Evolutionary conservation across 2,329 filamentous ascomycete species (phyloP), one percentile per base, ranked within the genome.

Genomic region (Penicillium sp.): DNA sequence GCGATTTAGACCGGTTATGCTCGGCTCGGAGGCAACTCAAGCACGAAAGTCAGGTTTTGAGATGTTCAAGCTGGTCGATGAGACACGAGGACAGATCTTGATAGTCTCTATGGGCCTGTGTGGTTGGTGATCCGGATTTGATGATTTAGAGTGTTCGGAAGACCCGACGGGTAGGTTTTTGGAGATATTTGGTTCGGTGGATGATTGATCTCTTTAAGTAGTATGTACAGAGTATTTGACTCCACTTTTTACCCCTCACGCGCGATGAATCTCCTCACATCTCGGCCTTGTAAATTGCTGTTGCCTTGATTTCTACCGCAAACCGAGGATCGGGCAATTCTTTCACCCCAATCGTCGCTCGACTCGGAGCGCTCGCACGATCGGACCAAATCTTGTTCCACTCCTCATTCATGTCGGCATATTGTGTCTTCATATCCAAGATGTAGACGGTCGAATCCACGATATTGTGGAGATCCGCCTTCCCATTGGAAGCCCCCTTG

Each of bases 381-480:
- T 75, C 73, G 15, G 72, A 30, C 62, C 78, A 82, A 8, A 81
- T 72, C 66, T 79, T 78, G 62, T 82, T 82, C 80, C 80, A 82
- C 65, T 79, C 79, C 65, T 80, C 79, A 55, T 82, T 81, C 79
- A 81, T 81, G 17, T 75, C 79, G 5, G 73, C 72, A 60, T 82
- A 81, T 33, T 82, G 70, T 0, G 65, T 69, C 62, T 79, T 73
- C 77, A 81, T 80, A 61, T 81, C 77, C 10, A 77, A 47, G 5
- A 81, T 67, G 56, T 79, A 82, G 12, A 82, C 40, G 12, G 77
- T 75, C 3, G 78, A 69, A 49, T 80, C 78, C 22, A 81, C 75
- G 4, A 80, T 64, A 63, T 80, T 80, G 17, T 73, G 64, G 17
- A 81, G 66, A 50, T 22, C 19, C 13, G 19, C 40, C 19, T 44